These are phyloP conservation scores for Scedosporium minutisporum DNA, from an alignment of 2,329 filamentous ascomycete species.

Conservation along the genomic window DNA sequence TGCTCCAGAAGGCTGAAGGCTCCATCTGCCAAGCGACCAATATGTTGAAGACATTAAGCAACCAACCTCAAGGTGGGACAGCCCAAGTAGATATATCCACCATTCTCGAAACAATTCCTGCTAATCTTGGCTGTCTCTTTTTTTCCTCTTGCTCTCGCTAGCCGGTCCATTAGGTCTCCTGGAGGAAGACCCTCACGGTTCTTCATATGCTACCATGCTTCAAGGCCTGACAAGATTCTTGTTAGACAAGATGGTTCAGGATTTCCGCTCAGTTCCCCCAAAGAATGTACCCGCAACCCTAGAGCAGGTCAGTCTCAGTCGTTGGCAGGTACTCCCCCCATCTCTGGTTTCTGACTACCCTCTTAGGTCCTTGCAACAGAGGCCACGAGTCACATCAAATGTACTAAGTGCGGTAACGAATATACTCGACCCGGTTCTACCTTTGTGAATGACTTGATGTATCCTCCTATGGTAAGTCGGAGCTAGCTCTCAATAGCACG, in stretches of 20 bases:
- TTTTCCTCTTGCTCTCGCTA: conserved; percentile 14
- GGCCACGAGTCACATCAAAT: conserved; percentile 66
- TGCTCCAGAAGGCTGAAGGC: conserved; percentile 91
- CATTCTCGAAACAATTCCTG: background rate
- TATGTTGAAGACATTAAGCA: conserved; percentile 79
- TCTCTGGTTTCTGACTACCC: background rate
- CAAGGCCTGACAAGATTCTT: conserved; percentile 82
- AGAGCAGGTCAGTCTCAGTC: conserved; percentile 46
- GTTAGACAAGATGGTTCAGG: conserved; percentile 67
- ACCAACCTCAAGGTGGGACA: conserved; percentile 59
- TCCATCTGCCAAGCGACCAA: conserved; percentile 96
- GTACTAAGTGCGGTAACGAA: conserved; percentile 79
- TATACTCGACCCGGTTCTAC: conserved; percentile 70
- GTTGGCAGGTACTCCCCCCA: background rate
- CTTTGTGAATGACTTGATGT: conserved; percentile 77
- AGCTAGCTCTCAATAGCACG: background rate
- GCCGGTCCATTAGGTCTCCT: conserved; percentile 69
- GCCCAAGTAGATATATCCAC: background rate
- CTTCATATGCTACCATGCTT: conserved; percentile 69
- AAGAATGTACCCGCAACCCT: conserved; percentile 45
- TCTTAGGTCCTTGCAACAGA: conserved; percentile 53
- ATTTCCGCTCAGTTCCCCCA: conserved; percentile 61
- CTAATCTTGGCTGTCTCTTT: background rate
- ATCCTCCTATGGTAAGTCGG: conserved; percentile 47
- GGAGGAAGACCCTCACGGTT: conserved; percentile 70